Base-by-base conservation (phyloP, 768 basidiomycete genomes). In the Agaricus blazei region DNA sequence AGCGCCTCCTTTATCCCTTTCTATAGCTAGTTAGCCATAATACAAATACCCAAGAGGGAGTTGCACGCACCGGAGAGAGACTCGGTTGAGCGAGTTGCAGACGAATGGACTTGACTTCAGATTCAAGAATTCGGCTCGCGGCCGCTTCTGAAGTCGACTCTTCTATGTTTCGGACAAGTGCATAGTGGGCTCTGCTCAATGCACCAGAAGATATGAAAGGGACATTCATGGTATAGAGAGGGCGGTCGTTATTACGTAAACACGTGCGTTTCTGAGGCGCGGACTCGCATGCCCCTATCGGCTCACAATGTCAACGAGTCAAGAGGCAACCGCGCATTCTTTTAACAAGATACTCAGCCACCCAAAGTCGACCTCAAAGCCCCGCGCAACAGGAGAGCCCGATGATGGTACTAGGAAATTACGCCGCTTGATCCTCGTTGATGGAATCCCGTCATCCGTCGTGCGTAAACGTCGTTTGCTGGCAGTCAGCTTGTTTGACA, bases 371-470 rank as follows among this genome's bases (percentile, higher is more conserved):
- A 72, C 79, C 7, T 83, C 87, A 5, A 88, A 83, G 68, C 79
- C 84, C 55, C 80, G 84, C 54, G 75, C 81, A 14, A 72, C 81
- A 23, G 73, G 77, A 34, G 82, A 92, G 27, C 59, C 70, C 49
- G 87, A 91, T 38, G 93, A 95, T 67, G 84, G 83, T 23, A 76
- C 87, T n/a, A 93, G 89, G 73, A 90, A 91, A 70, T 73, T 97
- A 53, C 75, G 93, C 41, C 80, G 93, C 37, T 74, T 93, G 72
- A 93, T 97, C 45, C 81, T 97, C 31, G 90, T 93, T 23, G 93
- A 95, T 58, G 92, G 92, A 7, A 90, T 96, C 55, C 93, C 93
- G 15, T 88, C 88, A 12, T 71, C 80, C 43, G 74, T 77, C 41
- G 93, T 92, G 67, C 57, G 87, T 79, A 34, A 24, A 11, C 28